phyloP scores from a whole-genome alignment of 331 rosid genomes.

The Rhamnella rubrinervis region DNA sequence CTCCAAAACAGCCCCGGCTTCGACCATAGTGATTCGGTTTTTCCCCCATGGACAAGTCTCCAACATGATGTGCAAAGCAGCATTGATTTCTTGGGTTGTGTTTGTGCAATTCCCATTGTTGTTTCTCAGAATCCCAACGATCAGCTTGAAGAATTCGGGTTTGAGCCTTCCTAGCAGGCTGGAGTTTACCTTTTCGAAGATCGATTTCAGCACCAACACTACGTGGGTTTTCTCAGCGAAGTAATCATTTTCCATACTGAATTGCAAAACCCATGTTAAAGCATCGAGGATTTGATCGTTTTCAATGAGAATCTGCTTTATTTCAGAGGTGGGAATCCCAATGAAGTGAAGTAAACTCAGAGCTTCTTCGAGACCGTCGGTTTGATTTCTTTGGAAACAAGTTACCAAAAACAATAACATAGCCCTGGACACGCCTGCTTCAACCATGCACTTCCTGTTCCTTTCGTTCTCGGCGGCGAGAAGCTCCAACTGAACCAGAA shows the following conservation, averaged over 20 bases:
- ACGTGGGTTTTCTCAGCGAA: slow-evolving; percentile 38
- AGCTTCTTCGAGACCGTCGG: slow-evolving; percentile 58
- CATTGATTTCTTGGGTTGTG: slow-evolving; percentile 22
- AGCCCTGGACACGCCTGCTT: slow-evolving; percentile 36
- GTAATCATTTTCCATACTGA: slow-evolving; percentile 24
- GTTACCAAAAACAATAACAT: slow-evolving; percentile 33
- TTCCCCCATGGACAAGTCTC: slow-evolving; percentile 20
- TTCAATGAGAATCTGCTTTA: slow-evolving; percentile 20
- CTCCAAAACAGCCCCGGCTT: slow-evolving; percentile 27
- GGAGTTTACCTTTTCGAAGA: slow-evolving; percentile 26
- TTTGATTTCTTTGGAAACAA: slow-evolving; percentile 15
- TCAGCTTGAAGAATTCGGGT: slow-evolving; percentile 25
- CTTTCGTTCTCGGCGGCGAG: slow-evolving; percentile 34
- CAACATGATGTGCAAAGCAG: slow-evolving; percentile 28
- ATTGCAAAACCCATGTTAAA: slow-evolving; percentile 45
- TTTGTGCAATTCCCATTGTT: not conserved
- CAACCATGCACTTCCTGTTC: slow-evolving; percentile 30
- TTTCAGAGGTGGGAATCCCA: slow-evolving; percentile 32
- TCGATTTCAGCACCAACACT: slow-evolving; percentile 29
- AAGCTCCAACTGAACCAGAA: slow-evolving; percentile 13
- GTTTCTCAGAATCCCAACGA: slow-evolving; percentile 12
- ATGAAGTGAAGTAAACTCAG: slow-evolving; percentile 46
- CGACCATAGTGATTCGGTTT: slow-evolving; percentile 21
- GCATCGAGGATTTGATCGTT: slow-evolving; percentile 38
- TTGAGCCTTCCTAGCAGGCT: slow-evolving; percentile 16